These are phyloP conservation scores for Coemansia sp. DNA, from an alignment of 192 early-diverging fungal genomes.

Conservation along the genomic window DNA sequence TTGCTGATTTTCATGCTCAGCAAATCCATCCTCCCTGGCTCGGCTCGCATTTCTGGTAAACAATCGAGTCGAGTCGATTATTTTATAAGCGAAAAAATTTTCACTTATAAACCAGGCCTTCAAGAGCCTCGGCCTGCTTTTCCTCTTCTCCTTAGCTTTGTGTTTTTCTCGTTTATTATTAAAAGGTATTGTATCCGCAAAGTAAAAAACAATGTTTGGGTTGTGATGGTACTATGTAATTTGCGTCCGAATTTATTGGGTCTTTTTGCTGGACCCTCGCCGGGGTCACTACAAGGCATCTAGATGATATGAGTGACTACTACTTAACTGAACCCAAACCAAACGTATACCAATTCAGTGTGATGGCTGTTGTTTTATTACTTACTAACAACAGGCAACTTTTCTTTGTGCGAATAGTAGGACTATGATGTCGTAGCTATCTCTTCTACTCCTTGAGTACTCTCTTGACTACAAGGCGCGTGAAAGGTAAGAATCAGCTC, in stretches of 20 bases:
- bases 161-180: neutral
- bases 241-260: conserved; percentile 52
- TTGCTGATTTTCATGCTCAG: neutral
- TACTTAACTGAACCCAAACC: conserved; percentile 36
- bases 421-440: neutral
- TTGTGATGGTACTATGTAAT: conserved; percentile 57
- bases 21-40: neutral
- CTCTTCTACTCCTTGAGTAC: too few relatives aligned
- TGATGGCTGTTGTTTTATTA: neutral
- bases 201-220: neutral
- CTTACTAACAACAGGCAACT: neutral
- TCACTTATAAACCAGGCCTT: neutral
- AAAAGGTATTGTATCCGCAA: conserved; percentile 15
- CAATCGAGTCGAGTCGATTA: neutral
- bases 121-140: neutral
- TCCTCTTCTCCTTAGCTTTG: neutral
- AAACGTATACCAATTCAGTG: neutral
- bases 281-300: conserved; percentile 36
- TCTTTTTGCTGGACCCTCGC: conserved; percentile 36
- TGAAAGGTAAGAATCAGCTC: neutral
- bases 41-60: neutral
- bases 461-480: neutral
- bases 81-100: conserved; percentile 10
- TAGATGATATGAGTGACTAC: conserved; percentile 42
- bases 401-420: neutral